Conservation (phyloP, 2,329 filamentous ascomycete genomes). For the Mycosphaerella arachidis region DNA sequence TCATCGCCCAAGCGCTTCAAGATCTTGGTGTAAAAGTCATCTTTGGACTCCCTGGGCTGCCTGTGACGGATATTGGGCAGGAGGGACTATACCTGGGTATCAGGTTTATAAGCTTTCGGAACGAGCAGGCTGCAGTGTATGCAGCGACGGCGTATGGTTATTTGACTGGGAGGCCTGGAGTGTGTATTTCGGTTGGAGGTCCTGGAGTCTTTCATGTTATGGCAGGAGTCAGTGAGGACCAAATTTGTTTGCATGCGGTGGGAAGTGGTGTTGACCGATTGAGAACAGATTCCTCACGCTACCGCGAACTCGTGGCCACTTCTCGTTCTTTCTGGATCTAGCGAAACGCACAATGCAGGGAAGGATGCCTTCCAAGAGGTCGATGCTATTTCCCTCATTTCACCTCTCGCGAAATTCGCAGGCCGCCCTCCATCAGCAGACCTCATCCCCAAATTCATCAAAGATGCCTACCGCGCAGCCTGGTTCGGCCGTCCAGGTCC, state of each 20-base stretch:
- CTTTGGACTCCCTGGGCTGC: slow-evolving; percentile 53
- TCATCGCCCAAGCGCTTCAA: slow-evolving; percentile 47
- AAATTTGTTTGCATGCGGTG: slow-evolving; percentile 22
- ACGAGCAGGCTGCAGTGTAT: slow-evolving; percentile 57
- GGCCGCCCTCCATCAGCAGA: slow-evolving; percentile 45
- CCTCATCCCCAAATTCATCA: slow-evolving; percentile 45
- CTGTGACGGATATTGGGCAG: slow-evolving; percentile 55
- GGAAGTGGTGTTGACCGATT: background rate
- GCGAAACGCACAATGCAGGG: slow-evolving; percentile 48
- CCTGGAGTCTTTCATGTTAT: slow-evolving; percentile 56
- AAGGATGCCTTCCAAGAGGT: slow-evolving; percentile 57
- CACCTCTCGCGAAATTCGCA: slow-evolving; percentile 51
- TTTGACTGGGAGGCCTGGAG: slow-evolving; percentile 52
- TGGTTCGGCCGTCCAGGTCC: slow-evolving; percentile 7
- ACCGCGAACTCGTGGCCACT: slow-evolving; percentile 54
- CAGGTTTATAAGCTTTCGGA: slow-evolving; percentile 55
- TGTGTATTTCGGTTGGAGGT: slow-evolving; percentile 56
- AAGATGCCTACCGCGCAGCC: slow-evolving; percentile 35
- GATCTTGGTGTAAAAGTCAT: slow-evolving; percentile 49
- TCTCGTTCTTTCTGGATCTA: slow-evolving; percentile 51
- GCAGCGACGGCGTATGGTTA: slow-evolving; percentile 57
- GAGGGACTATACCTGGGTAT: slow-evolving; percentile 54
- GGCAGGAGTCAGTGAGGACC: slow-evolving; percentile 42
- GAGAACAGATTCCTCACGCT: slow-evolving; percentile 30
- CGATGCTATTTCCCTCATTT: slow-evolving; percentile 51